Percentiles rank a stretch among this genome's conserved stretches.
These are phyloP conservation scores for Ustilago trichophora DNA, from an alignment of 1,284 basidiomycete genomes.

Conservation along the genomic window DNA sequence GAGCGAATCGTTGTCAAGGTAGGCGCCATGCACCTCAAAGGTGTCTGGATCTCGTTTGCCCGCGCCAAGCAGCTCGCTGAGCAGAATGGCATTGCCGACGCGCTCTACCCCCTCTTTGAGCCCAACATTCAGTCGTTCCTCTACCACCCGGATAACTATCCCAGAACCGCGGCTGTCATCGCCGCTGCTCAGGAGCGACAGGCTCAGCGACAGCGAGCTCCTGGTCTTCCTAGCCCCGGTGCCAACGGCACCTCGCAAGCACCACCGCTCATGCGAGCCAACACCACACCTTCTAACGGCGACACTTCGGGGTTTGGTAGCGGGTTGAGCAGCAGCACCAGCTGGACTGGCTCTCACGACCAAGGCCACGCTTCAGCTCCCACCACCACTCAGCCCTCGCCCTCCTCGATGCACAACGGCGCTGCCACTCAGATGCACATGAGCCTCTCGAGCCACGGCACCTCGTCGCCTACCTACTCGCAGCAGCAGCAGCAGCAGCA, in stretches of 20 bases:
- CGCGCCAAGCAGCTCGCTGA: constrained; percentile 65
- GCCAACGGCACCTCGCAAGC: constrained; percentile 37
- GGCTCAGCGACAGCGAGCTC: constrained; percentile 52
- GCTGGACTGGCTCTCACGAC: constrained; percentile 48
- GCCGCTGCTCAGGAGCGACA: constrained; percentile 65
- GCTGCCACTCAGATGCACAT: constrained; percentile 45
- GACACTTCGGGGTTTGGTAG: constrained; percentile 43
- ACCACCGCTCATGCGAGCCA: constrained; percentile 54
- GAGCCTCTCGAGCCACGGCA: constrained; percentile 44
- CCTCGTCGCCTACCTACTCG: constrained; percentile 43
- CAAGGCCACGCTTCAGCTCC: constrained; percentile 47
- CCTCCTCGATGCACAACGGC: constrained; percentile 43
- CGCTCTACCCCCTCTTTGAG: constrained; percentile 66
- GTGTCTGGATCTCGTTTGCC: constrained; percentile 66
- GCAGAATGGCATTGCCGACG: constrained; percentile 63
- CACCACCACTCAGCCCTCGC: constrained; percentile 46
- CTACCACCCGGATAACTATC: constrained; percentile 66
- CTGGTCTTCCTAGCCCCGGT: constrained; percentile 47
- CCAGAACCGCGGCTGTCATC: constrained; percentile 64
- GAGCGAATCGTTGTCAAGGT: constrained; percentile 67
- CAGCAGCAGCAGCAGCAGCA: constrained; percentile 28
- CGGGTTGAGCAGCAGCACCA: constrained; percentile 40
- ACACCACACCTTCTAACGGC: constrained; percentile 50
- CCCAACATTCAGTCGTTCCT: constrained; percentile 66
- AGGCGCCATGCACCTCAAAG: constrained; percentile 66